Evolutionary conservation across 2,329 filamentous ascomycete species (phyloP), one percentile per base, ranked within the genome.

Genomic region (Aspergillus sp.): DNA sequence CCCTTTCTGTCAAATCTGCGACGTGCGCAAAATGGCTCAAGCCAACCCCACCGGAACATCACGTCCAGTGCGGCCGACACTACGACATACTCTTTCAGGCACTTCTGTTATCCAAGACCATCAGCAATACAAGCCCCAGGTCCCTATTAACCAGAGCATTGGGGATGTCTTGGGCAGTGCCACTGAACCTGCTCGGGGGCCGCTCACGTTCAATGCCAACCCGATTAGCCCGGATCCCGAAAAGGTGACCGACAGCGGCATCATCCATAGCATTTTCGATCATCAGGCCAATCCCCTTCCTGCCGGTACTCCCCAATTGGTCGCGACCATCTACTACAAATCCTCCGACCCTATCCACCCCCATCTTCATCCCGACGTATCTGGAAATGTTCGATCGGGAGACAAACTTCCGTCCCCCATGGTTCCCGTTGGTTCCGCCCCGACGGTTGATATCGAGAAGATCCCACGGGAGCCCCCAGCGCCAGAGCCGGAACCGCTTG

Each of bases 391-490:
- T 19, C 47, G 50, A 3, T 50, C 64, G 13, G 69, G 67, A 30
- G 68, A 73, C 48, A 60, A 59, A 35, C 61, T 73, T 15, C 72
- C 69, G 4, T 58, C 66, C 13, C 71, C 71, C 17, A 61, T 60
- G 37, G 66, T 73, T 19, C 69, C 66, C 7, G 61, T 66, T 47
- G 75, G 75, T 46, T 74, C 71, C 23, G 74, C 74, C 1, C 76
- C 76, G 9, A 76, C 76, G 20, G 63, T 72, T 37, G 74, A 76
- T 50, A 68, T 79, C 35, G 69, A 71, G 47, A 74, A 76, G 54
- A 74, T 78, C 52, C 77, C 77, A 2, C 74, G 77, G 38, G 76
- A 80, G 56, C 77, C 77, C 1, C 75, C 75, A 2, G 74, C 73
- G 13, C 75, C 74, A 1, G 77, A 77, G 49, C 75, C 76, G 5